phyloP scores from a whole-genome alignment of 371 early-diverging fungal genomes.

The Mucor racemosus region DNA sequence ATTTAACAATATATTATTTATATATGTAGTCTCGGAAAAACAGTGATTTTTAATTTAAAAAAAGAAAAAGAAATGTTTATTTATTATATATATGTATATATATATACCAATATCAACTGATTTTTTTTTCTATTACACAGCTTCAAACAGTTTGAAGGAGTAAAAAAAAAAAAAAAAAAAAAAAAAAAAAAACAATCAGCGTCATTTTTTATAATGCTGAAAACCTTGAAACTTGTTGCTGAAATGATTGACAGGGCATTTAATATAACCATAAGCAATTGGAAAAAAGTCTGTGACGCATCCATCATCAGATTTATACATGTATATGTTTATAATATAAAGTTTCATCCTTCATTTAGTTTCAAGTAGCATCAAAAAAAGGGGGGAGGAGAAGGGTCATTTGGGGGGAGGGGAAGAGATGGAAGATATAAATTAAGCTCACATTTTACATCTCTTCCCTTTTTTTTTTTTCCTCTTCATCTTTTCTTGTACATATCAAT shows the following conservation, averaged over 20 bases:
- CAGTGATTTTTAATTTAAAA: conserved; percentile 15
- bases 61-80: conserved; percentile 7
- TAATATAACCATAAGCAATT: conserved; percentile 21
- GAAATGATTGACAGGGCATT: conserved; percentile 10
- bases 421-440: conserved; percentile 19
- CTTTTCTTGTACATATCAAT: conserved; percentile 9
- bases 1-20: not conserved
- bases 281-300: conserved; percentile 23
- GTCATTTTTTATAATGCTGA: conserved; percentile 11
- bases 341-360: conserved; percentile 3
- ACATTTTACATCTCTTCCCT: not conserved
- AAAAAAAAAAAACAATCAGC: conserved; percentile 8
- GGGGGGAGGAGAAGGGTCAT: not conserved
- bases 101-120: conserved; percentile 19
- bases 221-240: not conserved
- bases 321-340: not conserved
- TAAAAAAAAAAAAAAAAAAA: not conserved
- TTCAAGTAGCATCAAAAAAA: not conserved
- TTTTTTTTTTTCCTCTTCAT: not conserved
- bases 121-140: not conserved
- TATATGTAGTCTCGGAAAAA: conserved; percentile 18
- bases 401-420: not conserved
- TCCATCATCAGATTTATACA: conserved; percentile 6
- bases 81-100: not conserved
- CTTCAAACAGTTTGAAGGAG: conserved; percentile 29